Percentiles rank a stretch among this genome's conserved stretches.
Evolutionary conservation across 1,284 basidiomycete species (phyloP).

Genomic region (Pisolithus thermaeus): DNA sequence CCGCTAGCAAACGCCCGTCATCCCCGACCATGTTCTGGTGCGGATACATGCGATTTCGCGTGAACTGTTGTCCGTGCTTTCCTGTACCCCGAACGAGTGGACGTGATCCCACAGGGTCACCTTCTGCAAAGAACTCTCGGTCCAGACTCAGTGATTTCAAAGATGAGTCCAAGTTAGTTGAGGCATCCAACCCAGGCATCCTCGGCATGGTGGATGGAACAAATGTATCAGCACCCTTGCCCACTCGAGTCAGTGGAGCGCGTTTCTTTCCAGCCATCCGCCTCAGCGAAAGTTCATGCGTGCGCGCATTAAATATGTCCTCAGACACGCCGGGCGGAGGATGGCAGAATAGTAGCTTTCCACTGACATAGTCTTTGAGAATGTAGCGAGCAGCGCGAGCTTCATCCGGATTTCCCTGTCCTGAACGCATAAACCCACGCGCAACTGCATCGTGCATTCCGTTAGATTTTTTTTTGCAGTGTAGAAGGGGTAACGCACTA

Average conservation of each 20-base stretch:
- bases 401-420: conserved; percentile 97
- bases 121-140: conserved; percentile 74
- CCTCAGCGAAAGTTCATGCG: conserved; percentile 57
- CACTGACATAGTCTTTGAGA: conserved; percentile 97
- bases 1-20: conserved; percentile 61
- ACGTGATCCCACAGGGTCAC: conserved; percentile 44
- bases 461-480: conserved; percentile 7
- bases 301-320: conserved; percentile 74
- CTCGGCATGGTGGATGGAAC: conserved; percentile 33
- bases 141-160: conserved; percentile 70
- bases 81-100: conserved; percentile 64
- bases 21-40: conserved; percentile 77
- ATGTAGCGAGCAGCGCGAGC: conserved; percentile 90
- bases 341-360: conserved; percentile 87
- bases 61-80: conserved; percentile 54
- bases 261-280: conserved; percentile 70
- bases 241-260: conserved; percentile 81
- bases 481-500: conserved; percentile 50
- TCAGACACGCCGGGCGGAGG: conserved; percentile 73
- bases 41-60: conserved; percentile 63
- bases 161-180: conserved; percentile 32
- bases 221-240: conserved; percentile 79
- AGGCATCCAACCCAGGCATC: conserved; percentile 13
- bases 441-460: conserved; percentile 52
- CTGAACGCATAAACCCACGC: conserved; percentile 89